These are phyloP conservation scores for Ophiostoma pallidulum DNA, from an alignment of 2,329 filamentous ascomycete species.

Conservation along the genomic window DNA sequence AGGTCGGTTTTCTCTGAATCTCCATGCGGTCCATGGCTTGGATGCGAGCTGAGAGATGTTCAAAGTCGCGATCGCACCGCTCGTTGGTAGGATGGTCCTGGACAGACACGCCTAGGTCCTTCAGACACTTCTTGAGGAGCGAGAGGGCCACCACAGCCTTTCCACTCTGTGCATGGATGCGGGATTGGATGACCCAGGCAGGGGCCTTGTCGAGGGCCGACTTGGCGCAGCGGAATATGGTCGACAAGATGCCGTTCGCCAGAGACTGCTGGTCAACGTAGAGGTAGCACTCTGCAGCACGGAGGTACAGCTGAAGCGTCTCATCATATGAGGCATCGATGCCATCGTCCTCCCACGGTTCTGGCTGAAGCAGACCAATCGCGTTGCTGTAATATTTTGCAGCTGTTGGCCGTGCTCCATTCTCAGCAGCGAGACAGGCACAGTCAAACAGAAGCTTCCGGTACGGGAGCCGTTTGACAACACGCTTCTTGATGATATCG, in stretches of 20 bases:
- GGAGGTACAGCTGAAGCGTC: slow-evolving; percentile 68
- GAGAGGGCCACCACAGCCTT: slow-evolving; percentile 60
- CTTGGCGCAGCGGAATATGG: slow-evolving; percentile 60
- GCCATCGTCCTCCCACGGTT: slow-evolving; percentile 62
- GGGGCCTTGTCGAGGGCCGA: slow-evolving; percentile 71
- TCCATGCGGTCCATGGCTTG: slow-evolving; percentile 44
- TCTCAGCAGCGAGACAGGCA: slow-evolving; percentile 68
- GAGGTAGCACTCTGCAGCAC: slow-evolving; percentile 73
- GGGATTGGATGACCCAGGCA: slow-evolving; percentile 73
- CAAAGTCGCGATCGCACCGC: slow-evolving; percentile 68
- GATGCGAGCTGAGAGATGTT: slow-evolving; percentile 50
- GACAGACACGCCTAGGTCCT: slow-evolving; percentile 57
- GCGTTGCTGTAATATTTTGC: slow-evolving; percentile 73
- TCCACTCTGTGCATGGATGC: slow-evolving; percentile 66
- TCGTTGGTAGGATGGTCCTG: slow-evolving; percentile 60
- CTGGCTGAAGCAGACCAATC: slow-evolving; percentile 65
- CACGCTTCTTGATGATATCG: slow-evolving; percentile 60
- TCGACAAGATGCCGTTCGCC: slow-evolving; percentile 58
- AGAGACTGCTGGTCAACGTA: slow-evolving; percentile 64
- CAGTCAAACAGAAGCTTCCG: slow-evolving; percentile 70
- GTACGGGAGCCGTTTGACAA: slow-evolving; percentile 54
- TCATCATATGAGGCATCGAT: slow-evolving; percentile 78
- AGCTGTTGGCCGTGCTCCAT: slow-evolving; percentile 72
- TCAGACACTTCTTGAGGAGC: slow-evolving; percentile 61
- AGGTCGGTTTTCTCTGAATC: slow-evolving; percentile 33